Evolutionary conservation across 192 early-diverging fungal genomes (phyloP).

Genomic region (Umbelopsis ramanniana): DNA sequence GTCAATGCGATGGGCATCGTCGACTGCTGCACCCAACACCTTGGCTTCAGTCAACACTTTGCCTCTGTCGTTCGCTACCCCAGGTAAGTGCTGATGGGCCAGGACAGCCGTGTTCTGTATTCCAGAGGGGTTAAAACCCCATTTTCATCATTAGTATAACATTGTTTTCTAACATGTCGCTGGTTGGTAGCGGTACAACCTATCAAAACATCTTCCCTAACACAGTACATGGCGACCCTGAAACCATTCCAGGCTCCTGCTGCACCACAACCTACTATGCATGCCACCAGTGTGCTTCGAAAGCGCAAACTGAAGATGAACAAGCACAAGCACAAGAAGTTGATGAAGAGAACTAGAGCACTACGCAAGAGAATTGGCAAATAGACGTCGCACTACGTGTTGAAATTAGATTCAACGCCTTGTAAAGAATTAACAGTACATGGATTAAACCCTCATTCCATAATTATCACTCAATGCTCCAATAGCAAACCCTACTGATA

Average conservation of each 20-base stretch:
- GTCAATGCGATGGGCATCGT: background rate
- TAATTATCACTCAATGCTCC: no score
- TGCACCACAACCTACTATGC: conserved; percentile 34
- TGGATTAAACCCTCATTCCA: no score
- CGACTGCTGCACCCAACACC: background rate
- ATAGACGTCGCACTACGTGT: conserved; percentile 36
- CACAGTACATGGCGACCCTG: conserved; percentile 4
- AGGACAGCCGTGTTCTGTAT: background rate
- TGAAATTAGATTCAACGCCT: no score
- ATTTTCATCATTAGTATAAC: no score
- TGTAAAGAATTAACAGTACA: no score
- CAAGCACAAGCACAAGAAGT: conserved; percentile 95
- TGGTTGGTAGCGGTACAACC: background rate
- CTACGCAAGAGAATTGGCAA: conserved; percentile 77
- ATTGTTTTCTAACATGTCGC: no score
- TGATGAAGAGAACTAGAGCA: conserved; percentile 76
- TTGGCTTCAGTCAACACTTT: background rate
- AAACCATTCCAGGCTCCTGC: conserved; percentile 5
- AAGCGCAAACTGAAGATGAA: conserved; percentile 93
- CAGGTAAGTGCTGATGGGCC: background rate
- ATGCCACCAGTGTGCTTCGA: conserved; percentile 80
- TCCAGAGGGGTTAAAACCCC: no score
- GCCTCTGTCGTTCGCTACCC: background rate
- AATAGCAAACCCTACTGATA: background rate
- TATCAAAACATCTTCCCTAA: background rate